These are phyloP conservation scores for Strobilomyces dryophilus DNA, from an alignment of 768 basidiomycete genomes.

Conservation along the genomic window DNA sequence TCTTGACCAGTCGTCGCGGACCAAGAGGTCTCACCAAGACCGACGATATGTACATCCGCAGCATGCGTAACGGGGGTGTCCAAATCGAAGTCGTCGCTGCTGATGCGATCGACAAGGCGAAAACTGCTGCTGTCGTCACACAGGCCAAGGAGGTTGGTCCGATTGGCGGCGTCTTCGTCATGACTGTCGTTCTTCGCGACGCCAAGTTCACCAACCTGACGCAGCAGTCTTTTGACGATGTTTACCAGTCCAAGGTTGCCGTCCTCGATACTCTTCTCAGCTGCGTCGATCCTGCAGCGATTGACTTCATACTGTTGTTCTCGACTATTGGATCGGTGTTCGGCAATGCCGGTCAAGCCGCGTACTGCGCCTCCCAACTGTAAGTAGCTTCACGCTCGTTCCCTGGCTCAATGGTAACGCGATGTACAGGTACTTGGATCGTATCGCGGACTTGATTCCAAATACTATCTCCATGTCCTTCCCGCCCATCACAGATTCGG, in stretches of 20 bases:
- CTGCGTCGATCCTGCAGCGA: slow-evolving; percentile 12
- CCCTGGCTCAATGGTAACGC: not conserved
- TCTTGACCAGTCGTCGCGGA: slow-evolving; percentile 28
- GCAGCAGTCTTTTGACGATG: slow-evolving; percentile 28
- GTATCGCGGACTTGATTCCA: slow-evolving; percentile 27
- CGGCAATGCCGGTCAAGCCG: slow-evolving; percentile 25
- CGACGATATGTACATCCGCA: slow-evolving; percentile 28
- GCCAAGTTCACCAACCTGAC: slow-evolving; percentile 32
- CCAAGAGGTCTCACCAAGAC: slow-evolving; percentile 15
- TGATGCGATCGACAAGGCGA: slow-evolving; percentile 19
- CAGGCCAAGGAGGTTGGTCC: slow-evolving; percentile 20
- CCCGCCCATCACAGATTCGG: slow-evolving; percentile 33
- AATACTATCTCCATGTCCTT: slow-evolving; percentile 33
- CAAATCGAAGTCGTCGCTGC: slow-evolving; percentile 28
- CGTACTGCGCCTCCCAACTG: slow-evolving; percentile 22
- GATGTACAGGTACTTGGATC: slow-evolving; percentile 27
- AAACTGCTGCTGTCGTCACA: slow-evolving; percentile 23
- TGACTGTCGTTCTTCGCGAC: slow-evolving; percentile 34
- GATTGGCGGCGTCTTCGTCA: slow-evolving; percentile 32
- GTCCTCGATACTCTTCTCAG: slow-evolving; percentile 16
- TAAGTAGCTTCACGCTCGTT: not conserved
- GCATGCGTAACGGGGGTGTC: slow-evolving; percentile 20
- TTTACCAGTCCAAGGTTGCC: slow-evolving; percentile 21
- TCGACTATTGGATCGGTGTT: slow-evolving; percentile 34
- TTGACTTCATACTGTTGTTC: slow-evolving; percentile 33